phyloP scores from a whole-genome alignment of 2,329 filamentous ascomycete species.

The Neocatenulostroma microsporum region DNA sequence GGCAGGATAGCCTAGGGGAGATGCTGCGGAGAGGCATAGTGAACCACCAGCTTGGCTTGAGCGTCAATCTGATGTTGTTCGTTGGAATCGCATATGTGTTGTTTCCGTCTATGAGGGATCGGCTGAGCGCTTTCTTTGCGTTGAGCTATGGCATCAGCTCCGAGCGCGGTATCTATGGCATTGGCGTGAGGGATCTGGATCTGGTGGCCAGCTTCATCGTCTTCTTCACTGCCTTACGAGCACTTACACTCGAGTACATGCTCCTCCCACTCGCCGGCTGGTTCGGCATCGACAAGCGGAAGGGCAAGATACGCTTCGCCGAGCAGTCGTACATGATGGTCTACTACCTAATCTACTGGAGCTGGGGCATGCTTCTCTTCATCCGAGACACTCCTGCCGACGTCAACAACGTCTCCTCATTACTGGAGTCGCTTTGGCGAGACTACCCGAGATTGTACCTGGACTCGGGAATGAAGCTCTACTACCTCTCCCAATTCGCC shows the following conservation, averaged over 20 bases:
- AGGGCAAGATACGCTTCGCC: slow-evolving; percentile 71
- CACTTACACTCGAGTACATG: slow-evolving; percentile 77
- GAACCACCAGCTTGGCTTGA: slow-evolving; percentile 52
- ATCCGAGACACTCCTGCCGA: slow-evolving; percentile 21
- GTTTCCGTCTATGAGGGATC: slow-evolving; percentile 69
- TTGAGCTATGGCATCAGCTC: slow-evolving; percentile 63
- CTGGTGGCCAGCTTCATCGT: slow-evolving; percentile 72
- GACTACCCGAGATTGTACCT: slow-evolving; percentile 76
- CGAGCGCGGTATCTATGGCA: slow-evolving; percentile 54
- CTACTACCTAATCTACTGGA: slow-evolving; percentile 77
- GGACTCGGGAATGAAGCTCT: slow-evolving; percentile 68
- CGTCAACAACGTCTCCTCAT: slow-evolving; percentile 13
- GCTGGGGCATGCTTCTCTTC: slow-evolving; percentile 63
- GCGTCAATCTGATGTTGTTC: slow-evolving; percentile 75
- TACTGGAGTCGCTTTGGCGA: slow-evolving; percentile 57
- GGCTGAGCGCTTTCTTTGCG: slow-evolving; percentile 81
- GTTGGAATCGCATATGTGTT: slow-evolving; percentile 73
- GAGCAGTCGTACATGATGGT: slow-evolving; percentile 89
- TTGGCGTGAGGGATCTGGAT: slow-evolving; percentile 71
- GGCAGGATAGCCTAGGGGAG: slow-evolving; percentile 25
- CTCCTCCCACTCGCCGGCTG: slow-evolving; percentile 67
- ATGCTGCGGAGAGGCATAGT: slow-evolving; percentile 31
- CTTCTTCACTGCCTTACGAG: slow-evolving; percentile 78
- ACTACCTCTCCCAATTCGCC: slow-evolving; percentile 80
- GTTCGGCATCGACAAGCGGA: slow-evolving; percentile 66